These are phyloP conservation scores for Mrakia hoshinonis DNA, from an alignment of 768 basidiomycete genomes.

Conservation along the genomic window DNA sequence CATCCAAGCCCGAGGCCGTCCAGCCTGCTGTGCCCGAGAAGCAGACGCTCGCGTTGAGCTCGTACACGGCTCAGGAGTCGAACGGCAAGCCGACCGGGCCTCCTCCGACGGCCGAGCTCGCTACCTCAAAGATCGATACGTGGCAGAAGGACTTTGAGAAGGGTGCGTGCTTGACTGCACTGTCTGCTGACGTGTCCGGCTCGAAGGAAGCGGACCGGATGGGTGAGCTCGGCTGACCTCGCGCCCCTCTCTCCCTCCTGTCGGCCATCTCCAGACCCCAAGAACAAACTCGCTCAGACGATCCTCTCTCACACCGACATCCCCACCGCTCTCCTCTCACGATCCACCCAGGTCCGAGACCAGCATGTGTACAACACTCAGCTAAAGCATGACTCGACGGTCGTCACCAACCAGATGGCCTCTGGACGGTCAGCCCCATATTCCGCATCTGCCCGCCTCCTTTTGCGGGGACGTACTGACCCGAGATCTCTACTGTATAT, in stretches of 20 bases:
- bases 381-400: conserved; percentile 31
- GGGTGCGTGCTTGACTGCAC: background rate
- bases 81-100: no score
- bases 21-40: no score
- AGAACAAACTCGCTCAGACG: conserved; percentile 12
- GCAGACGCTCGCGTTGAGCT: no score
- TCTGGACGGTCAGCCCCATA: no score
- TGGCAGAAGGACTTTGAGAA: conserved; percentile 16
- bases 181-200: background rate
- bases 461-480: no score
- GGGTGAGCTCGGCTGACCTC: background rate
- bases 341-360: conserved; percentile 47
- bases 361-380: conserved; percentile 34
- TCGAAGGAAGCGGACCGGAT: background rate
- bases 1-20: no score
- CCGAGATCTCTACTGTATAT: no score
- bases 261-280: background rate
- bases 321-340: conserved; percentile 54
- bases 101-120: conserved; percentile 13
- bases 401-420: conserved; percentile 35
- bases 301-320: conserved; percentile 54
- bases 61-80: no score
- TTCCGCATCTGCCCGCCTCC: no score
- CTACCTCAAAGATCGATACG: conserved; percentile 3
- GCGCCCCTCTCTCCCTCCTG: background rate